phyloP scores from a whole-genome alignment of 306 rosid genomes.

The Sesbania bispinosa region DNA sequence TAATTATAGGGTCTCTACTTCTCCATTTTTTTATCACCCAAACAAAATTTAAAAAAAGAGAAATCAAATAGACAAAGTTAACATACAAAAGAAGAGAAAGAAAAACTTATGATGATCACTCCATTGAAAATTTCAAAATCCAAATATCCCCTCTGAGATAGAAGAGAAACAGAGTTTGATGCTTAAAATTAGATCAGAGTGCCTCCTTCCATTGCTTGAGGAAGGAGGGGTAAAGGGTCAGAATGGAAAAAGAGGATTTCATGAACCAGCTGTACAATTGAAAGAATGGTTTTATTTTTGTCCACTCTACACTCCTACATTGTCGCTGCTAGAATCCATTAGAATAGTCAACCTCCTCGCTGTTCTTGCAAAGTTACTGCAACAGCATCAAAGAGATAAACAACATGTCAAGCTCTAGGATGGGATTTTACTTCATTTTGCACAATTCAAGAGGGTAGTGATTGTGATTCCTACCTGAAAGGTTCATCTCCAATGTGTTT shows the following conservation, averaged over 20 bases:
- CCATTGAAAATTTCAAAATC: slow-evolving; percentile 27
- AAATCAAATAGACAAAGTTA: background rate
- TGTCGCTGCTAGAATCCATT: slow-evolving; percentile 75
- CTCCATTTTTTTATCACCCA: no score
- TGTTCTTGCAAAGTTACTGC: slow-evolving; percentile 72
- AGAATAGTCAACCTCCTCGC: slow-evolving; percentile 81
- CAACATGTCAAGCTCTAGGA: slow-evolving; percentile 5
- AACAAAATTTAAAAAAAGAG: no score
- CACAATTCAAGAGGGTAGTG: background rate
- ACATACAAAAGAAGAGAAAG: background rate
- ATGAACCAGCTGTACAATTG: slow-evolving; percentile 59
- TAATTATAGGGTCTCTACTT: no score
- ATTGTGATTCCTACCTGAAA: slow-evolving; percentile 45
- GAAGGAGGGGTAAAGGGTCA: slow-evolving; percentile 11
- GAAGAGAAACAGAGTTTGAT: slow-evolving; percentile 20
- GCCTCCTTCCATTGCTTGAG: slow-evolving; percentile 32
- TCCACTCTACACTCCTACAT: slow-evolving; percentile 49
- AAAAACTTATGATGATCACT: slow-evolving; percentile 6
- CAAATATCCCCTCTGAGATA: slow-evolving; percentile 19
- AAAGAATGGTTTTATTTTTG: slow-evolving; percentile 31
- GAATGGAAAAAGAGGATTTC: slow-evolving; percentile 12
- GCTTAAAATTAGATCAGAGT: slow-evolving; percentile 31
- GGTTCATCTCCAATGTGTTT: slow-evolving; percentile 79
- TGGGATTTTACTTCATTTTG: background rate
- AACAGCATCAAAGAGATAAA: slow-evolving; percentile 26